Evolutionary conservation across 495 filamentous ascomycete genomes (phyloP).

Genomic region (Penicillium pulvis): DNA sequence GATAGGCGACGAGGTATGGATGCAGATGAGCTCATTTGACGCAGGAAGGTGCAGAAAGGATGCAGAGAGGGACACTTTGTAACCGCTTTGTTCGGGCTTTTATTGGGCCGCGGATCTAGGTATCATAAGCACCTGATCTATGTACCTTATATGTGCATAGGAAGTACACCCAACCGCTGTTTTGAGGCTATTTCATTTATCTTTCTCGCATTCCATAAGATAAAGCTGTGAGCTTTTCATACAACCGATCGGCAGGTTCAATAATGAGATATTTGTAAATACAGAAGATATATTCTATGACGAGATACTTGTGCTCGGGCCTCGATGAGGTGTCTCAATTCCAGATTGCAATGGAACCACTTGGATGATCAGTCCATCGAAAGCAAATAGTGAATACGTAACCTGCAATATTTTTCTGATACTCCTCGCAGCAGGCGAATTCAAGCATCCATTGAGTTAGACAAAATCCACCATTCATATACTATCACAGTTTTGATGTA

Average conservation of each 20-base stretch:
- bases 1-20: slow-evolving; percentile 2
- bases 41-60: slow-evolving; percentile 1
- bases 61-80: background rate
- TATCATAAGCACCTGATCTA: background rate
- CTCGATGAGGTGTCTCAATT: slow-evolving; percentile 4
- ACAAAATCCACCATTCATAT: too few relatives aligned
- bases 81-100: slow-evolving; percentile 1
- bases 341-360: background rate
- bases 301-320: slow-evolving; percentile 8
- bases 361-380: background rate
- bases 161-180: background rate
- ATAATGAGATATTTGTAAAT: background rate
- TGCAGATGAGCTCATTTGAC: slow-evolving; percentile 10
- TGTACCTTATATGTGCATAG: background rate
- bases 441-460: background rate
- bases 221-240: background rate
- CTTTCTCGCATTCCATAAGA: background rate
- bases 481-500: background rate
- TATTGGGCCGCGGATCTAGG: background rate
- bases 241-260: background rate
- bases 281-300: background rate
- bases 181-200: background rate
- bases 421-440: background rate
- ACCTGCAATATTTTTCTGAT: background rate
- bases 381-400: background rate